A percentile compares a stretch with the other conserved stretches of the same genome.
These are phyloP conservation scores for Fusarium drepaniforme DNA, from an alignment of 2,329 filamentous ascomycete species.

Conservation along the genomic window DNA sequence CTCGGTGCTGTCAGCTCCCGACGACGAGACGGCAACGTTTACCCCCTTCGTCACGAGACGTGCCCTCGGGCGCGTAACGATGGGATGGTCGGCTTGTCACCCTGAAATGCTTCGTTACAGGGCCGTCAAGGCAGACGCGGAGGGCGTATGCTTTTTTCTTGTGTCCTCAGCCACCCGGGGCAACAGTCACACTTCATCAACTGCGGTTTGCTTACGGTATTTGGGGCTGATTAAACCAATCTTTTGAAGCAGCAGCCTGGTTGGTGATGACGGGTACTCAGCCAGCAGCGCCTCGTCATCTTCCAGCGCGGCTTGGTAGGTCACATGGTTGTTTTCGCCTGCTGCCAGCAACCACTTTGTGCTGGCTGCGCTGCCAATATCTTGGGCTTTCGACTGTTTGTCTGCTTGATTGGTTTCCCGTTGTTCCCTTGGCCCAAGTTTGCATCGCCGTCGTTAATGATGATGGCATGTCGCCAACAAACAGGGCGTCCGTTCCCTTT, in stretches of 20 bases:
- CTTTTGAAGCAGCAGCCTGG: neutral
- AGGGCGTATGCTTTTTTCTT: neutral
- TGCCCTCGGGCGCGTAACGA: slow-evolving; percentile 14
- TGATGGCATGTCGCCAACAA: slow-evolving; percentile 3
- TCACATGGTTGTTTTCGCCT: slow-evolving; percentile 11
- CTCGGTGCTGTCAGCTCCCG: slow-evolving; percentile 22
- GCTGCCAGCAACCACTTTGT: slow-evolving; percentile 2
- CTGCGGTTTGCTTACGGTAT: neutral
- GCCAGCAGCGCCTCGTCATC: slow-evolving; percentile 36
- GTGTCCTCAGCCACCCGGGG: slow-evolving; percentile 4
- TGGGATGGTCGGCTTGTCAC: neutral
- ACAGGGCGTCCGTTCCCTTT: slow-evolving; percentile 8
- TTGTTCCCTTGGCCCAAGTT: neutral
- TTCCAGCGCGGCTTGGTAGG: slow-evolving; percentile 9
- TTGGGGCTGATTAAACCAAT: slow-evolving; percentile 20
- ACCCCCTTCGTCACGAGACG: slow-evolving; percentile 21
- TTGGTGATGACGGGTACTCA: slow-evolving; percentile 23
- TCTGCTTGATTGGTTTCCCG: neutral
- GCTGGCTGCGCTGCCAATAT: neutral
- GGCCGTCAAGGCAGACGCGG: neutral
- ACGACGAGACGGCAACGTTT: neutral
- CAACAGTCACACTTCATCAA: slow-evolving; percentile 8
- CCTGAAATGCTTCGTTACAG: slow-evolving; percentile 20
- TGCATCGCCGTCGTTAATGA: neutral
- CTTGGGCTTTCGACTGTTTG: neutral